phyloP scores from a whole-genome alignment of 1,284 basidiomycete genomes.

The Sanghuangporus sanghuang region DNA sequence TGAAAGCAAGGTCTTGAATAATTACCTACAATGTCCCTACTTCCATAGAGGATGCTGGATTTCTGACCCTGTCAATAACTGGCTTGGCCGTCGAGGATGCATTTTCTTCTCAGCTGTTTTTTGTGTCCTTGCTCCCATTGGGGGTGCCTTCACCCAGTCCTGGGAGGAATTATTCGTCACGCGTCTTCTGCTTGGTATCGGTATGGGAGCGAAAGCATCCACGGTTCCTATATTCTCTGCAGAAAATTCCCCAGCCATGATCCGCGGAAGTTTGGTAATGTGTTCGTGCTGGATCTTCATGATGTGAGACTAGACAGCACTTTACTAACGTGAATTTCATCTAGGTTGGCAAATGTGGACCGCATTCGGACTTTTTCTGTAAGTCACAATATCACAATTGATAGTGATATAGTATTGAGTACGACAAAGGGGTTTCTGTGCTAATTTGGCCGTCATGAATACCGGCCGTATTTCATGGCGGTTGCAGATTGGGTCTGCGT shows the following conservation, averaged over 20 bases:
- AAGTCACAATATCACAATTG: background rate
- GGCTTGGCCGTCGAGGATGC: constrained; percentile 60
- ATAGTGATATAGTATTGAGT: background rate
- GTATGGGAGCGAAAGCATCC: constrained; percentile 62
- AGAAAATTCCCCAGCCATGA: constrained; percentile 55
- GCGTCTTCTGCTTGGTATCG: constrained; percentile 56
- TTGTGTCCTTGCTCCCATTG: constrained; percentile 56
- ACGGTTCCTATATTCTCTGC: constrained; percentile 58
- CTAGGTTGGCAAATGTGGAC: constrained; percentile 19
- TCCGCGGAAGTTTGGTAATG: constrained; percentile 40
- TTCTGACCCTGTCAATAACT: constrained; percentile 42
- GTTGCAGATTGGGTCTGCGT: constrained; percentile 49
- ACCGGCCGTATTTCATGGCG: constrained; percentile 50
- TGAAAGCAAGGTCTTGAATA: background rate
- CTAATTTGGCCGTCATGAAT: constrained; percentile 43
- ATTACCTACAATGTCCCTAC: constrained; percentile 19
- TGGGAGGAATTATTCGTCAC: constrained; percentile 34
- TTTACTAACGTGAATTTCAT: background rate
- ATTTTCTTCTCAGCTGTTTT: constrained; percentile 63
- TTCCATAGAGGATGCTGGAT: constrained; percentile 35
- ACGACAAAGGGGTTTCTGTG: constrained; percentile 34
- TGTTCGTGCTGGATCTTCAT: constrained; percentile 20
- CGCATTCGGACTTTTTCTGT: constrained; percentile 66
- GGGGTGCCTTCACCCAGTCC: constrained; percentile 38
- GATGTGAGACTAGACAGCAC: no score